phyloP scores from a whole-genome alignment of 2,329 filamentous ascomycete species.

The Epichloe sp. region DNA sequence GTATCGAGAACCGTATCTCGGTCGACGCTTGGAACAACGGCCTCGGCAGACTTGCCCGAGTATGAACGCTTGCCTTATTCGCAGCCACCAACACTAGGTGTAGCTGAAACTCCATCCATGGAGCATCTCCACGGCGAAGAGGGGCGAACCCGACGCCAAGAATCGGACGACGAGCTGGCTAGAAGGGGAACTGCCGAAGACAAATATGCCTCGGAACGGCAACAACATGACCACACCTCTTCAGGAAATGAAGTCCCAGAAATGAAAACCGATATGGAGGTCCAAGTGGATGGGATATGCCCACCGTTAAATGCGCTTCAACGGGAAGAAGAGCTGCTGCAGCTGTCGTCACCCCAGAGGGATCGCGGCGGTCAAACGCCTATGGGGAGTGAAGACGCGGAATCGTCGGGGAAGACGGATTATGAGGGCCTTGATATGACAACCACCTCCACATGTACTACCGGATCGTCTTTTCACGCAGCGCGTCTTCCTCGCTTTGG shows the following conservation, averaged over 20 bases:
- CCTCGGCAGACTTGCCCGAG: slow-evolving; percentile 21
- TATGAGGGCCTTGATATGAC: not conserved
- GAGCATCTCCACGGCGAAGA: slow-evolving; percentile 42
- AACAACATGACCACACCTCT: slow-evolving; percentile 20
- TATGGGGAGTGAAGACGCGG: not conserved
- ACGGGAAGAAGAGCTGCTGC: not conserved
- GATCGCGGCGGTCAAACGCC: not conserved
- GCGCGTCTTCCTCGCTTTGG: slow-evolving; percentile 45
- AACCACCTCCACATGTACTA: not conserved
- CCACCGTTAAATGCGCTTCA: slow-evolving; percentile 5
- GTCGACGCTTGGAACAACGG: slow-evolving; percentile 38
- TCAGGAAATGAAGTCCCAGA: slow-evolving; percentile 7
- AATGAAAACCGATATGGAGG: slow-evolving; percentile 12
- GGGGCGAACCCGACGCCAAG: slow-evolving; percentile 34
- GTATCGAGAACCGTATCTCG: slow-evolving; percentile 42
- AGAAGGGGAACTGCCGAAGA: slow-evolving; percentile 39
- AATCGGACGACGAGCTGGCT: slow-evolving; percentile 39
- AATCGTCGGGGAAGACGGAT: not conserved
- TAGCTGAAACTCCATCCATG: slow-evolving; percentile 30
- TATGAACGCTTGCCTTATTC: slow-evolving; percentile 15
- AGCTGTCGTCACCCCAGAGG: not conserved
- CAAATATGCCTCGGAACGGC: slow-evolving; percentile 36
- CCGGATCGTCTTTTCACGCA: slow-evolving; percentile 35
- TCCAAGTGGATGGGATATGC: slow-evolving; percentile 19
- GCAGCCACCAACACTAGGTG: slow-evolving; percentile 22